phyloP scores from a whole-genome alignment of 805 yeast genomes.

The Starmerella geochares region DNA sequence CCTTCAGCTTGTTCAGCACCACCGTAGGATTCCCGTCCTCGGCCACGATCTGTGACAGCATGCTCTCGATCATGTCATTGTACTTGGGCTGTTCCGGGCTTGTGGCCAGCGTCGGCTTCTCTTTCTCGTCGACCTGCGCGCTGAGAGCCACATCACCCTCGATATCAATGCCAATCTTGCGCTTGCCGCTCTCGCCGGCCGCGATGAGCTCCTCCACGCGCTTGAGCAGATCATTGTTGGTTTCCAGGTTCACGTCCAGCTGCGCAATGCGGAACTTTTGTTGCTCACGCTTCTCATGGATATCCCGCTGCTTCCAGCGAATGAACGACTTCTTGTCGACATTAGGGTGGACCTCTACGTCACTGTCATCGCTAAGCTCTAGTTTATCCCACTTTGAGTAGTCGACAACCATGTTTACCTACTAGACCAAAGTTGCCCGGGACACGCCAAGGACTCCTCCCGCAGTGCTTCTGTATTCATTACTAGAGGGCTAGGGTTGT shows the following conservation, averaged over 20 bases:
- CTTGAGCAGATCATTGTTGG: constrained; percentile 64
- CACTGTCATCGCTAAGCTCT: constrained; percentile 93
- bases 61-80: constrained; percentile 86
- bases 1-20: constrained; percentile 36
- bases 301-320: constrained; percentile 93
- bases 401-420: constrained; percentile 63
- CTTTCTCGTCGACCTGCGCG: constrained; percentile 27
- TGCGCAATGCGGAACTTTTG: constrained; percentile 68
- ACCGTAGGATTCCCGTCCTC: constrained; percentile 40
- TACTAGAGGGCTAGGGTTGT: not conserved
- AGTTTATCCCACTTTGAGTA: constrained; percentile 97
- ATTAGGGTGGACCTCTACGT: constrained; percentile 94
- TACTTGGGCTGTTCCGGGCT: constrained; percentile 41
- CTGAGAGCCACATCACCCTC: constrained; percentile 25
- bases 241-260: constrained; percentile 63
- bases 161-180: constrained; percentile 25
- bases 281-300: constrained; percentile 82
- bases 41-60: constrained; percentile 62
- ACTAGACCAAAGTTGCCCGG: not conserved
- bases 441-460: not conserved
- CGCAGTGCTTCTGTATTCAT: too few relatives aligned
- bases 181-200: constrained; percentile 32
- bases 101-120: constrained; percentile 26
- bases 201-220: constrained; percentile 58
- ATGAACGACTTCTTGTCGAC: constrained; percentile 90